A percentile compares a stretch with the other conserved stretches of the same genome.
phyloP scores from a whole-genome alignment of 257 asterid genomes.

The Prunella vulgaris region DNA sequence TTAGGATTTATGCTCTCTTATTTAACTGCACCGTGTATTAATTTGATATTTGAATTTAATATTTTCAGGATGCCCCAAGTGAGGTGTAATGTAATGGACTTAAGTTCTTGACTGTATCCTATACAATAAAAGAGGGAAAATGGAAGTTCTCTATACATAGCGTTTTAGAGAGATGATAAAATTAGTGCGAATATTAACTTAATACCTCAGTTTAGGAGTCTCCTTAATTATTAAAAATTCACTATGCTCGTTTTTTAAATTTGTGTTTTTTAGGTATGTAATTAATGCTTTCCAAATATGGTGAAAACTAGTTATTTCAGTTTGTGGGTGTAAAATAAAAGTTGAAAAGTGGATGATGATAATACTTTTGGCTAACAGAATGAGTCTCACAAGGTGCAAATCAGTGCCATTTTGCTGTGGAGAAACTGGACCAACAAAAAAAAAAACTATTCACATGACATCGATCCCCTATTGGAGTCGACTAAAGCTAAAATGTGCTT shows the following conservation, averaged over 20 bases:
- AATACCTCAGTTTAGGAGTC: not conserved
- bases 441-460: not conserved
- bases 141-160: not conserved
- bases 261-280: not conserved
- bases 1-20: not conserved
- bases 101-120: not conserved
- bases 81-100: not conserved
- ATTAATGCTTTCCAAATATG: not conserved
- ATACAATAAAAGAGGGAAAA: not conserved
- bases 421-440: not conserved
- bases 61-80: not conserved
- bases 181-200: not conserved
- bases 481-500: not conserved
- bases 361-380: not conserved
- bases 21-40: not conserved
- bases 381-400: not conserved
- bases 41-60: not conserved
- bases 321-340: not conserved
- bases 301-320: not conserved
- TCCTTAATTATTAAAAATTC: not conserved
- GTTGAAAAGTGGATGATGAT: not conserved
- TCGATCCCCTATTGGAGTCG: not conserved
- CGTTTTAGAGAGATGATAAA: not conserved
- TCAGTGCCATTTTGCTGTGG: not conserved
- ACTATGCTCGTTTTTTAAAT: not conserved